Evolutionary conservation across 2,329 filamentous ascomycete genomes (phyloP), one percentile per base, ranked within the genome.

Genomic region (Uncinocarpus reesii): DNA sequence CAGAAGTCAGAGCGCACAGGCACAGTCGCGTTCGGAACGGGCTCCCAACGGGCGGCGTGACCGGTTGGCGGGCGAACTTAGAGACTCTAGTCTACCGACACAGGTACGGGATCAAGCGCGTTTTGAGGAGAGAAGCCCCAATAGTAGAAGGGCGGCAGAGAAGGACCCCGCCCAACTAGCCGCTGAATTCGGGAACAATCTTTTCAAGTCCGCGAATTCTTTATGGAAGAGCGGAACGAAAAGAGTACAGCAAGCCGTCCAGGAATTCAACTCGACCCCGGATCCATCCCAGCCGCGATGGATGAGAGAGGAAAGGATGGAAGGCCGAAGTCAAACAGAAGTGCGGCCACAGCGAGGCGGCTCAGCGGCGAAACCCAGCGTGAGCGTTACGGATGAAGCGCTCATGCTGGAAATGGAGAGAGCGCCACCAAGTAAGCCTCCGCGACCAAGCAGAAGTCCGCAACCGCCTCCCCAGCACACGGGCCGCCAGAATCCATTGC

Each of bases 151-250:
- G 10, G 34, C 61, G n/a, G 73, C 72, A 7, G 84, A 88, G 1
- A 80, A 74, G 46, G 90, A 95, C 57, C 74, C 94, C 48, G 74
- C 86, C 13, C 87, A 90, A 60, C 77, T 83, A 36, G 90, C 90
- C 2, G 80, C 86, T 4, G 84, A 89, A 28, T 75, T 96, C 60
- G 86, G 92, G 0, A 86, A 72, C 37, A 93, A 77, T 53, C 67
- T 98, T 10, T 81, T 96, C 65, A 98, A 98, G 64, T 92, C 89
- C 2, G 92, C 92, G 1, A 94, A 93, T 56, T 90, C 86, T 0
- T 69, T 96, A 0, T 98, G 92, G 92, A 98, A 95, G 63, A 86
- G 84, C 2, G 82, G 90, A 0, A 86, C 89, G 61, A 98, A 95
- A 67, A 89, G 86, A 62, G 78, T 96, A 50, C 87, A 94, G 59